Conservation (phyloP, 768 basidiomycete species). For the Exidia glandulosa region DNA sequence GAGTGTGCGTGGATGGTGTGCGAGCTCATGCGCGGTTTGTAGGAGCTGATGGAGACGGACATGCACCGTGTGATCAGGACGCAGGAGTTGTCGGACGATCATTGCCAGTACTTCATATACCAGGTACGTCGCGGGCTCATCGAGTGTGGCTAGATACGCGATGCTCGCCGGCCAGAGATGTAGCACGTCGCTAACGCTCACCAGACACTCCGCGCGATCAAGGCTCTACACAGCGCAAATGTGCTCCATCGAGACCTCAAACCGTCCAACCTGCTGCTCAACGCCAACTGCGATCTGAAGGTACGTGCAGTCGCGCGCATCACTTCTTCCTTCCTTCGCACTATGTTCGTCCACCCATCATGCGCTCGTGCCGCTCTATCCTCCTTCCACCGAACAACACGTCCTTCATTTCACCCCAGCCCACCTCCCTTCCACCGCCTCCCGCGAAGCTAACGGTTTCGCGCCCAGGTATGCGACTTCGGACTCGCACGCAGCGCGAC, state of each 20-base stretch:
- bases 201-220: conserved; percentile 76
- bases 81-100: conserved; percentile 91
- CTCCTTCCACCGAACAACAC: too few species aligned
- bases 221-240: conserved; percentile 81
- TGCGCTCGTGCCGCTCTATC: too few species aligned
- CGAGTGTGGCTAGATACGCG: background rate
- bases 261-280: conserved; percentile 79
- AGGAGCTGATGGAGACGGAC: conserved; percentile 93
- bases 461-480: conserved; percentile 82
- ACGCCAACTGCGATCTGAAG: conserved; percentile 83
- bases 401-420: conserved; percentile 82
- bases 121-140: conserved; percentile 91
- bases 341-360: too few species aligned
- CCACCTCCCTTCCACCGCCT: conserved; percentile 78
- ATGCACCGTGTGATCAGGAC: conserved; percentile 95
- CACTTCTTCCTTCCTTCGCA: too few species aligned
- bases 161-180: background rate
- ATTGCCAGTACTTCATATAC: conserved; percentile 89
- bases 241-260: conserved; percentile 73
- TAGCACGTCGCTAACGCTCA: conserved; percentile 24
- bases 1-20: background rate
- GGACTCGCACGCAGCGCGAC: conserved; percentile 65
- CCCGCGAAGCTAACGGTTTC: conserved; percentile 81
- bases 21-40: conserved; percentile 48
- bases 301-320: conserved; percentile 76